Evolutionary conservation across 2,329 filamentous ascomycete genomes (phyloP).

Genomic region (Thielaviopsis euricoi): DNA sequence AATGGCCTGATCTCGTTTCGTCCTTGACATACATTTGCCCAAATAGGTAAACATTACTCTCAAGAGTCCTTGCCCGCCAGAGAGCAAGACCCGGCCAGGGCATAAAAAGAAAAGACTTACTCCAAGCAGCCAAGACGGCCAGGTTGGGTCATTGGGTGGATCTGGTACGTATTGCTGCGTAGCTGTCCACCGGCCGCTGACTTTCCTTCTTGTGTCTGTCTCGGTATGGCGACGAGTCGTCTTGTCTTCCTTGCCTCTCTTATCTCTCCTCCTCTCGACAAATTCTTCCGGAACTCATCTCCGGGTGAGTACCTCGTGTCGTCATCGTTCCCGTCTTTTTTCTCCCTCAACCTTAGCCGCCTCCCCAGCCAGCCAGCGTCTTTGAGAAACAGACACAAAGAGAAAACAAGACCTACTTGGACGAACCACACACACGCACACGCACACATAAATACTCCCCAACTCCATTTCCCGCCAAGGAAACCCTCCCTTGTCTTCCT

Average conservation of each 20-base stretch:
- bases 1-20: too few species aligned
- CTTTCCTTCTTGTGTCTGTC: background rate
- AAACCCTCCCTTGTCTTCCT: background rate
- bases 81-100: too few species aligned
- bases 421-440: too few species aligned
- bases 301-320: background rate
- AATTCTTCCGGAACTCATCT: background rate
- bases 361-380: background rate
- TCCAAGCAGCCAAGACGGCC: background rate
- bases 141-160: background rate
- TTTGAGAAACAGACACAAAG: background rate
- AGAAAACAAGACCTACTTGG: too few species aligned
- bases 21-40: too few species aligned
- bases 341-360: background rate
- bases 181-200: too few species aligned
- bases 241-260: background rate
- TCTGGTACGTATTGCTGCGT: too few species aligned
- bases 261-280: too few species aligned
- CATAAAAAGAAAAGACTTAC: background rate
- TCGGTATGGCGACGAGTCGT: too few species aligned
- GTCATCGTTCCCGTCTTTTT: background rate
- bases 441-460: too few species aligned
- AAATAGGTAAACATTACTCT: too few species aligned
- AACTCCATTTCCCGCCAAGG: background rate
- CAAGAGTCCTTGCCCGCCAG: too few species aligned